Percentiles rank a stretch among this genome's conserved stretches.
Evolutionary conservation across 192 early-diverging fungal species (phyloP).

Genomic region (Irineochytrium annulatum): DNA sequence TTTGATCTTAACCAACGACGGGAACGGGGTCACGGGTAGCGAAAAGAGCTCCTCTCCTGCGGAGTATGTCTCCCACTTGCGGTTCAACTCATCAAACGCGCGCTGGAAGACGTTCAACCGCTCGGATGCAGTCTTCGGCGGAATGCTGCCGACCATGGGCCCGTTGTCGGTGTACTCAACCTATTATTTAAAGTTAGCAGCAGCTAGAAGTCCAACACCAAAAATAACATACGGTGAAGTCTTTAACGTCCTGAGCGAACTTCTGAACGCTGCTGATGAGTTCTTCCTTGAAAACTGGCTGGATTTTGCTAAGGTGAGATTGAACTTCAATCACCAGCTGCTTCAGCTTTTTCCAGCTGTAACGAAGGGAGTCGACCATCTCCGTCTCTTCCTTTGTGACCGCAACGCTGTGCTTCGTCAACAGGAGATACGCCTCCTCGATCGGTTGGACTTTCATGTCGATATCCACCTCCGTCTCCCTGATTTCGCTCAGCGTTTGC

Average conservation of each 20-base stretch:
- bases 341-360: conserved; percentile 68
- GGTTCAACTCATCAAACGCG: conserved; percentile 60
- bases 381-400: conserved; percentile 65
- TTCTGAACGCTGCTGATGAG: conserved; percentile 53
- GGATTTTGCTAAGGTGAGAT: conserved; percentile 57
- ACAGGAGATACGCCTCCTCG: conserved; percentile 58
- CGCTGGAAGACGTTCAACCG: conserved; percentile 62
- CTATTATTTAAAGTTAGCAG: too few relatives aligned
- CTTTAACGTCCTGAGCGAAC: conserved; percentile 58
- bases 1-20: conserved; percentile 53
- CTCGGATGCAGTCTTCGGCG: conserved; percentile 65
- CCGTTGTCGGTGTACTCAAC: conserved; percentile 61
- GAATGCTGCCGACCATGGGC: conserved; percentile 59
- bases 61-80: conserved; percentile 66
- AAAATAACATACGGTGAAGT: too few relatives aligned
- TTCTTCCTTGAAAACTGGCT: conserved; percentile 61
- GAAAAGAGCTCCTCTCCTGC: conserved; percentile 62
- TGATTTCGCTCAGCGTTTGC: conserved; percentile 55
- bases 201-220: too few relatives aligned
- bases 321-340: conserved; percentile 58
- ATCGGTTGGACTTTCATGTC: conserved; percentile 66
- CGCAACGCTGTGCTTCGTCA: conserved; percentile 56
- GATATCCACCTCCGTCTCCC: conserved; percentile 62
- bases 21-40: conserved; percentile 63
- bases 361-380: conserved; percentile 64